Base-by-base conservation (phyloP, 2,329 filamentous ascomycete genomes). In the Cercospora brassicicola region DNA sequence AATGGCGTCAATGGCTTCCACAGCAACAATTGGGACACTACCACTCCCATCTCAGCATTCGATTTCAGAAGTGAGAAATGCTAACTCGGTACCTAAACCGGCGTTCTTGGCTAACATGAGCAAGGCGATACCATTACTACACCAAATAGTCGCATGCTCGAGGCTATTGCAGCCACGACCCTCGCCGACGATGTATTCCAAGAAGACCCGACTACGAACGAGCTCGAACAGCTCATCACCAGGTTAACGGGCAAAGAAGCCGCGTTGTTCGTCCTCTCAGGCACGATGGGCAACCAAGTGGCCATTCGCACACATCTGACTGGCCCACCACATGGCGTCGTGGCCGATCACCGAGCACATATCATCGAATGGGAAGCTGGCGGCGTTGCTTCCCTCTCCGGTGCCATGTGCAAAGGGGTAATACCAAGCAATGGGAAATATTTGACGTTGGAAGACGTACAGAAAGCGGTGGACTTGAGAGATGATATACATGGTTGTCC, bases 251-350 rank as follows among this genome's bases (percentile, higher is more conserved):
- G 88, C 73, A 93, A 96, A 74, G 90, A 93, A 75, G 88, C 88
- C 7, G 91, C 87, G 0, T 84, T 97, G 4, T 89, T 97, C 64
- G 92, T 97, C 65, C 84, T 96, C 67, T 95, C 92, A 0, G 94
- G 94, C 3, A 97, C 94, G 4, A 97, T 97, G 93, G 71, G 93
- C 48, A 97, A 97, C 81, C 93, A 97, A 78, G 84, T 97, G 18
- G 90, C 91, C 0, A 85, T 97, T 51, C 88, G 94, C 45, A 86
- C 91, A 1, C 90, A 95, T 67, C 85, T 97, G 13, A 86, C 84
- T 0, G 90, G 92, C 68, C 93, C 94, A 13, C 94, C 94, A 0
- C 89, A 96, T 78, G 87, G 87, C 7, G 87, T 97, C 4, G 82
- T 97, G 8, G 92, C 91, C 73, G 94, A 97, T 77, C 84, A 89